A percentile compares a stretch with the other conserved stretches of the same genome.
phyloP scores from a whole-genome alignment of 2,329 filamentous ascomycete species.

The Pyrenophora seminiperda region DNA sequence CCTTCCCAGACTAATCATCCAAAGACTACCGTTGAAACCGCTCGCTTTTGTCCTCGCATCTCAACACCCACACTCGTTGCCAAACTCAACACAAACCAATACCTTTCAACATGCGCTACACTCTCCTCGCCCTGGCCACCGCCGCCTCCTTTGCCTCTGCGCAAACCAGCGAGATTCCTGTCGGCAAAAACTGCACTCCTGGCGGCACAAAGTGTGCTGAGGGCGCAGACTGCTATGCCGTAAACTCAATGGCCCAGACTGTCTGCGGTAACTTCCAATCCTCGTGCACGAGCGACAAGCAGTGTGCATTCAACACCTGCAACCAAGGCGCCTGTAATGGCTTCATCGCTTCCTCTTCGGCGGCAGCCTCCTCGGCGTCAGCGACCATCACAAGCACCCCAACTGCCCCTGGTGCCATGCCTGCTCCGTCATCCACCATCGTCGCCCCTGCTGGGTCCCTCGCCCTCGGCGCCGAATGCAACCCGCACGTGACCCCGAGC shows the following conservation, averaged over 20 bases:
- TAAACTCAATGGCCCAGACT: slow-evolving; percentile 18
- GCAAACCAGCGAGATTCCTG: slow-evolving; percentile 13
- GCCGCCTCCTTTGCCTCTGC: slow-evolving; percentile 17
- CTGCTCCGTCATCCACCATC: slow-evolving; percentile 17
- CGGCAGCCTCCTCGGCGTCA: slow-evolving; percentile 14
- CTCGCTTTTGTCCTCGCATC: background rate
- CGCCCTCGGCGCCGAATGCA: slow-evolving; percentile 24
- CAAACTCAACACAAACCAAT: background rate
- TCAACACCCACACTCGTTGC: background rate
- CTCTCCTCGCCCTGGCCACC: slow-evolving; percentile 19
- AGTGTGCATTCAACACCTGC: slow-evolving; percentile 30
- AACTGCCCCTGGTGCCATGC: slow-evolving; percentile 3
- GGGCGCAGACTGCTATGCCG: slow-evolving; percentile 24
- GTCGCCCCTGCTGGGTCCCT: slow-evolving; percentile 20
- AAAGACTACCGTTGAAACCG: background rate
- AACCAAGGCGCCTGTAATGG: slow-evolving; percentile 28
- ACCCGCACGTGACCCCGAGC: slow-evolving; percentile 12
- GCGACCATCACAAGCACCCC: slow-evolving; percentile 5
- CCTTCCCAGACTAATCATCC: background rate
- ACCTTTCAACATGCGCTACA: slow-evolving; percentile 22
- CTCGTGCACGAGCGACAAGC: slow-evolving; percentile 21
- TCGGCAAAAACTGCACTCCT: slow-evolving; percentile 20
- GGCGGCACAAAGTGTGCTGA: slow-evolving; percentile 19
- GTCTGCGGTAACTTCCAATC: slow-evolving; percentile 30
- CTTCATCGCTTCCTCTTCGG: slow-evolving; percentile 3